Evolutionary conservation across 208 protist species (phyloP), one percentile per base, ranked within the genome.

Genomic region (Phytomonas sp.): DNA sequence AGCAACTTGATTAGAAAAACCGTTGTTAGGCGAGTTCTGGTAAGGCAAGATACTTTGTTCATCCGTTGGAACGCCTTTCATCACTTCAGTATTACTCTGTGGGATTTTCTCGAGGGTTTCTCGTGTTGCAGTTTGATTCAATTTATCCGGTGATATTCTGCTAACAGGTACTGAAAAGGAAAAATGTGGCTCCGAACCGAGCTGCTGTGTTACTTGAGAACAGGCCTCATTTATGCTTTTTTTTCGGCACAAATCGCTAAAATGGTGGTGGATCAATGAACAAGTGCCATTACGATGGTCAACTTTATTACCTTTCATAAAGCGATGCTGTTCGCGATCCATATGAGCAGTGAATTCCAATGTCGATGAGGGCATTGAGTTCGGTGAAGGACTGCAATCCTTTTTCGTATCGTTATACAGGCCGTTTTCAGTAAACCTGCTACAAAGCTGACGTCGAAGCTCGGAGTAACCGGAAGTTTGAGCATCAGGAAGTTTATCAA

Each of bases 401-500:
- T 6, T 26, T 33, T 33, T 33, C 61, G 5, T 15, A 33, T 0
- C 32, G 20, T 64, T 0, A 33, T 33, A 15, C 26, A 37, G 28
- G 61, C 17, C 61, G 15, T 23, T 33, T 1, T 30, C 61, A 4
- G 20, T 28, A 15, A 37, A 33, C 28, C 0, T 6, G 17, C 20
- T 17, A 17, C 33, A 37, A 64, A 64, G 61, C 23, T 64, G 61
- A 33, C 61, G 61, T 37, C 26, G 61, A 15, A 64, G 61, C 30
- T 64, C 30, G 17, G 30, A 23, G 61, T 64, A 64, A 28, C 61
- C 61, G 26, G 46, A 11, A 26, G 9, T 56, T 56, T 56, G 17
- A 56, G 46, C 46, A 37, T 64, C 67, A 30, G 73, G 74, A 7
- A 96, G 64, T 53, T 76, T 36, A 74, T 96, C 87, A 15, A 96